Evolutionary conservation across 805 yeast genomes (phyloP), one percentile per base, ranked within the genome.

Genomic region (Tetrapisispora arboricola): DNA sequence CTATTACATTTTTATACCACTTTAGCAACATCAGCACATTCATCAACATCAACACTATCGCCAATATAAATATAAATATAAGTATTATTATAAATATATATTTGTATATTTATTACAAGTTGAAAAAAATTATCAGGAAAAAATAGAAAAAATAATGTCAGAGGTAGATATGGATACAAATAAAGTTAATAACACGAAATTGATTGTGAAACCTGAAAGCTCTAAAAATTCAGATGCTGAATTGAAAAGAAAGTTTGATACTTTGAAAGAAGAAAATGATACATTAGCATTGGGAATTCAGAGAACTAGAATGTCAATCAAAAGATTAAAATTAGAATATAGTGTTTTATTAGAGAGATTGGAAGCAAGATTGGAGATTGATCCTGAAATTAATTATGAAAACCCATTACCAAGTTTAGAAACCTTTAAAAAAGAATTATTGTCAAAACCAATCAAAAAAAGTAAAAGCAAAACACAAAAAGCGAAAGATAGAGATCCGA

Each of bases 311-410:
- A 71, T 76, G 21, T 75, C 87, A 8, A 78, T 88, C 27, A 76
- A 85, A 50, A 67, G 96, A 47, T 67, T 85, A 35, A 74, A 95
- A 43, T 70, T 87, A 34, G 97, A 92, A 56, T 82, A 92, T 54
- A 74, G 88, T 1, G 66, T 90, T 11, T 64, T 92, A 24, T 64
- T 88, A 33, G 96, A 90, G 57, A 71, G 84, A 45, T 70, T 92
- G 32, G 96, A 88, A 50, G 68, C 68, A 8, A 67, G 76, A 41
- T 70, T 76, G 12, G 57, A 56, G 17, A 44, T 50, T 9, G 62
- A 57, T 46, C 63, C 62, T 9, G 56, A 52, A 31, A 39, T 57
- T 36, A 46, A 49, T 25, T 53, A 46, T 35, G 63, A 57, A 21
- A 48, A 52, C 24, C 58, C 61, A 3, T 45, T 60, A 40, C 63